Conservation (phyloP, 2,329 filamentous ascomycete genomes). For the Gaeumannomyces tritici region DNA sequence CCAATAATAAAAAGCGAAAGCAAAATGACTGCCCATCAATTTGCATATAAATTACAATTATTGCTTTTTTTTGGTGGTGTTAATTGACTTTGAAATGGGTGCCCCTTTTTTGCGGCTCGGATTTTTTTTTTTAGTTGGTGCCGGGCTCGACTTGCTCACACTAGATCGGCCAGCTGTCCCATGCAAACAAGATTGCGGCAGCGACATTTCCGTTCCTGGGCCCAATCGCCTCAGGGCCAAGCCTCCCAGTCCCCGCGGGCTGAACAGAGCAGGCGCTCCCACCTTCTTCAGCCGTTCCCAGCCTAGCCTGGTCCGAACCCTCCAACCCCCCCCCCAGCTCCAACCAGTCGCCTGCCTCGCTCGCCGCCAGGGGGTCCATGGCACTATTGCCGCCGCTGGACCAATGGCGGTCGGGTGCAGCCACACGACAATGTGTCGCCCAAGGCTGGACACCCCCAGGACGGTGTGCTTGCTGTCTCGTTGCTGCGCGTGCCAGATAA, state of each 20-base stretch:
- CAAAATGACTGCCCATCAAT: too few species aligned
- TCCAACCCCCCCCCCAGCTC: too few species aligned
- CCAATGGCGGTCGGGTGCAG: neutral
- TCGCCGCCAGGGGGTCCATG: neutral
- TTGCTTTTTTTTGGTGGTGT: too few species aligned
- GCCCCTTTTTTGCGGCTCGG: too few species aligned
- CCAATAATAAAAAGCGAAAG: too few species aligned
- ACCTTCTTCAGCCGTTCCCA: neutral
- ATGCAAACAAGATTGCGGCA: neutral
- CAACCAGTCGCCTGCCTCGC: neutral
- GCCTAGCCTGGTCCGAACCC: neutral
- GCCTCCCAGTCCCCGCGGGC: too few species aligned
- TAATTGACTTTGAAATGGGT: too few species aligned
- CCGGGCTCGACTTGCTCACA: neutral
- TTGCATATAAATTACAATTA: too few species aligned
- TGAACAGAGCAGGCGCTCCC: neutral
- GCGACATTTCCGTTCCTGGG: neutral
- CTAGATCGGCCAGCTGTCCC: neutral
- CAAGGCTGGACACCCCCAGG: neutral
- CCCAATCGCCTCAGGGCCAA: neutral
- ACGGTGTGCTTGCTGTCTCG: neutral
- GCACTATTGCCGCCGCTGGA: neutral
- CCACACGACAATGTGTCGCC: neutral
- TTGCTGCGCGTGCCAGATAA: neutral
- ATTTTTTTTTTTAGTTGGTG: too few species aligned